Evolutionary conservation across 2,329 filamentous ascomycete genomes (phyloP).

Genomic region (Xylariaceae sp.): DNA sequence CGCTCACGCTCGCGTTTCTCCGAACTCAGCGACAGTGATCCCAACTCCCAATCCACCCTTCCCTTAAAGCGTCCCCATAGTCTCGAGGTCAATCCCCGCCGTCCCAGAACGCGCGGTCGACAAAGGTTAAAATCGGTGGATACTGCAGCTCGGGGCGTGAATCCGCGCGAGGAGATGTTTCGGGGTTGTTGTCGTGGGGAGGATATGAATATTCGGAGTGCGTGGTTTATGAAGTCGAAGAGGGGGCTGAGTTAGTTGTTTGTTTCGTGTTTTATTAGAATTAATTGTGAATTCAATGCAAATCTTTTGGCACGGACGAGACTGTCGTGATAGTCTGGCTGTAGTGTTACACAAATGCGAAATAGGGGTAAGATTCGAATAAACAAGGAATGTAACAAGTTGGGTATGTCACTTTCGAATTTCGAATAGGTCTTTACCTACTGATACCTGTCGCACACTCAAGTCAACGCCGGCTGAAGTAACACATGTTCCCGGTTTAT

Average conservation of each 20-base stretch:
- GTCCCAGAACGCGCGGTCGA: slow-evolving; percentile 8
- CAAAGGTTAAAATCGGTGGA: neutral
- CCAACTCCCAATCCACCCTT: neutral
- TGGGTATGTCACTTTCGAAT: no score
- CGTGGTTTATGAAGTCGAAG: slow-evolving; percentile 13
- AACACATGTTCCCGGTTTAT: no score
- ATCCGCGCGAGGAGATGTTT: slow-evolving; percentile 14
- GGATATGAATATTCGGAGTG: slow-evolving; percentile 10
- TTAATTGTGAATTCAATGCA: neutral
- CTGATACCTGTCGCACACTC: no score
- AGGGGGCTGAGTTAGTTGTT: slow-evolving; percentile 2
- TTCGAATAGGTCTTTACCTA: no score
- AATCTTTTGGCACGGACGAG: neutral
- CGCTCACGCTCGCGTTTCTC: neutral
- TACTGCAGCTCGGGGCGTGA: slow-evolving; percentile 1
- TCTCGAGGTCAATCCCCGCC: neutral
- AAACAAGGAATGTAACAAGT: no score
- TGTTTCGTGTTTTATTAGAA: neutral
- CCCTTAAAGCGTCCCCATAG: neutral
- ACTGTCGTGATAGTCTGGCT: no score
- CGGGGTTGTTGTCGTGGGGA: neutral
- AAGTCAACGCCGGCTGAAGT: neutral
- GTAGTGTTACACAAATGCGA: no score
- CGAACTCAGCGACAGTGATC: neutral
- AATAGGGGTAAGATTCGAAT: no score